Base-by-base conservation (phyloP, 75 land plant species). In the Sequoiadendron giganteum region DNA sequence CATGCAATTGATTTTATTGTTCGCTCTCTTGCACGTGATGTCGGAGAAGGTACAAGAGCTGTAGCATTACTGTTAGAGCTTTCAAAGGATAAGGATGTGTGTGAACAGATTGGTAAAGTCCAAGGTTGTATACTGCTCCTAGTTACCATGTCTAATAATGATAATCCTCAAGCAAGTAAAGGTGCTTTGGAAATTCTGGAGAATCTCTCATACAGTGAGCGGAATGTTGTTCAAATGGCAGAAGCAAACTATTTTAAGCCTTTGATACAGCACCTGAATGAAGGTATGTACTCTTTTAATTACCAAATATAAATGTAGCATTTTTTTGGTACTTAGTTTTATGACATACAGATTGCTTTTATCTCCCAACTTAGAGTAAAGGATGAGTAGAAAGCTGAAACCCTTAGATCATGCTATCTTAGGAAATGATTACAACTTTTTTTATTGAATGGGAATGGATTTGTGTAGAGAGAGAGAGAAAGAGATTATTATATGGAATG, bases 171-270 rank as follows among this genome's bases (percentile, higher is more conserved):
- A 34, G 94, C 95, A 47, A 91, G 91, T 15, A 92, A 90, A 76
- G 91, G 90, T 90, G 94, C 96, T 6, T 81, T 84, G 36, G 90
- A 89, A 78, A 88, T 95, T 43, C 88, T 95, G 72, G 85, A 68
- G 72, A 90, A 90, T 39, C 92, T 95, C 65, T 90, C 96, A 25
- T 88, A 88, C 86, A 89, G 87, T 75, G 95, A 94, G n/a, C 91
- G 91, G 36, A 94, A 94, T 86, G 93, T 94, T 6, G 91, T 94
- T 30, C 94, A 90, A 77, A 95, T 95, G 96, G 96, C 95, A 42
- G 94, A 93, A 88, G 95, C 96, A 56, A 95, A 95, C 85, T 92
- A 95, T 89, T 95, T 95, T 56, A 88, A 90, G 86, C 95, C 95
- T 84, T 88, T 95, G 68, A 58, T 93, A 30, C 88, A 88, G 48